Base-by-base conservation (phyloP, 768 basidiomycete genomes). In the Lactarius sp. region DNA sequence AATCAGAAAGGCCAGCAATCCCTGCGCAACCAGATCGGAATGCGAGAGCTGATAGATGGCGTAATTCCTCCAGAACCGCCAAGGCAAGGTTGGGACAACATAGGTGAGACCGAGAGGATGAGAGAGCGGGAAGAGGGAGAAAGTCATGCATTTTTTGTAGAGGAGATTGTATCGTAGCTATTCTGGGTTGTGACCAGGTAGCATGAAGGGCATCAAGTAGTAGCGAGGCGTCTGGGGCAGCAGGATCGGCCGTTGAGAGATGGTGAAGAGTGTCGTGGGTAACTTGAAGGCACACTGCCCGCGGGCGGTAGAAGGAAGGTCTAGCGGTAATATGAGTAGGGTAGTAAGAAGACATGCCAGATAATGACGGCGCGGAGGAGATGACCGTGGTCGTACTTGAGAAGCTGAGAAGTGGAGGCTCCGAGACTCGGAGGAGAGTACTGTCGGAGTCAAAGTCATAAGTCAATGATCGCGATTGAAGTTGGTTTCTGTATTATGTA, bases 71-170 rank as follows among this genome's bases (percentile, higher is more conserved):
- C 34, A 56, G 49, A 20, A 33, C 20, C 6, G 22, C 14, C 5
- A 46, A 39, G 27, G 49, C 13, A 34, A 53, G 34, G 46, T 37
- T 41, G 42, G 51, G 7, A 54, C 34, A 12, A 54, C 34, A 52
- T 5, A 65, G 37, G 33, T 44, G 49, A 33, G 47, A 31, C 4
- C 34, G 59, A 41, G 59, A 60, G 10, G 53, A 33, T 31, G 59
- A 65, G 18, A 65, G 53, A 14, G 50, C 59, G 10, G 64, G 64
- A 37, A 60, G 59, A 60, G 64, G 63, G 27, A 64, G 63, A 44
- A 60, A 27, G 41, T 33, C 54, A 39, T 60, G 42, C 20, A 12
- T 20, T 18, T 41, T 46, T 60, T 53, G 22, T 13, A 31, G 18
- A 14, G 31, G 31, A 46, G 14, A 22, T 7, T 3, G 8, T 34